Evolutionary conservation across 2,329 filamentous ascomycete genomes (phyloP), one percentile per base, ranked within the genome.

Genomic region (Chaetothyriales sp.): DNA sequence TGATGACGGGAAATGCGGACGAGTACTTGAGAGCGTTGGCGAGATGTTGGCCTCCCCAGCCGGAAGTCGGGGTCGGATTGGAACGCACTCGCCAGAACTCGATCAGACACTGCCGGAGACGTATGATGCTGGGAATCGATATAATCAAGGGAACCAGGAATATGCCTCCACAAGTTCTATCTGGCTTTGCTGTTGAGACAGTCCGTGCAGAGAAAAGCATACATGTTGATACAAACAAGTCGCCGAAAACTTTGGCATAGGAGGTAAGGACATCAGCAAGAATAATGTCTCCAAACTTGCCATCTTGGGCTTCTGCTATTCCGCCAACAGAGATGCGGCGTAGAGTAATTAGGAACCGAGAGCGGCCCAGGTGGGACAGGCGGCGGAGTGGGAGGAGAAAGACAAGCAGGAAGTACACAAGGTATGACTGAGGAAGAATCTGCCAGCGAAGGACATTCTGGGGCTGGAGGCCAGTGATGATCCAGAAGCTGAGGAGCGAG

Each of bases 1-100:
- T 73, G 60, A 96, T 85, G 50, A 96, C 89, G 2, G 92, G 92
- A 62, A 96, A 95, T 0, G 90, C 87, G 8, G 81, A 88, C n/a
- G 84, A 78, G 68, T 98, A 98, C 68, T 98, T 98, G 61, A 87
- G 70, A 8, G 90, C 90, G 73, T 98, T 98, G 64, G 87, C 88
- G 26, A 95, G 73, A 66, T 95, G 88, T 64, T 90, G 85, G 4
- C 85, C 84, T 26, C 85, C 87, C 80, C 82, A 88, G 28, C 83
- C 85, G 28, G 69, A 69, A 10, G 63, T 60, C 22, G 61, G 60
- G 52, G 65, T 58, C 55, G 70, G 66, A 55, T 66, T 63, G 73
- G 76, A 62, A 47, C 77, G 73, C 22, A 90, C 84, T 46, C 89
- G 83, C 26, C 77, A 63, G 65, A 86, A 95, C 66, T 96, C 92